Conservation (phyloP, 176 grass and related monocot species). For the Themeda triandra region DNA sequence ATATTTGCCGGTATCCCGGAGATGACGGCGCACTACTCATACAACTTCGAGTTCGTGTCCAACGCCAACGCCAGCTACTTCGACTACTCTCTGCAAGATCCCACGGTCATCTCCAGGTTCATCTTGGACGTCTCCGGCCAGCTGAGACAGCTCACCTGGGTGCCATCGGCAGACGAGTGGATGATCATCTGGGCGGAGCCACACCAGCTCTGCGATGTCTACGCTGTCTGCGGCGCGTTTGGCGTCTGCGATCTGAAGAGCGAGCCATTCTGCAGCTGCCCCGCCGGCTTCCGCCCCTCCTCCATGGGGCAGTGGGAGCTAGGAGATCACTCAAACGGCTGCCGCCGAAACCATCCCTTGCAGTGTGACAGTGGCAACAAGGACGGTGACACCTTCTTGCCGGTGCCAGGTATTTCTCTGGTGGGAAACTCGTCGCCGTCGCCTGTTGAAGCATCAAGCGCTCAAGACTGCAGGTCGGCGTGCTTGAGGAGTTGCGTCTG, state of each 20-base stretch:
- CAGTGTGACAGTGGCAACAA: no score
- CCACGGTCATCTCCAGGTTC: conserved; percentile 28
- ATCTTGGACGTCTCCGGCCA: conserved; percentile 11
- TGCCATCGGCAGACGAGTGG: conserved; percentile 17
- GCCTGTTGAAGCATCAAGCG: no score
- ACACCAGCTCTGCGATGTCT: conserved; percentile 1
- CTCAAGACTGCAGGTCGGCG: no score
- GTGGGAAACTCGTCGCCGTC: no score
- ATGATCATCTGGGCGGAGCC: conserved; percentile 28
- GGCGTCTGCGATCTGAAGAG: conserved; percentile 29
- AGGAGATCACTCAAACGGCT: conserved; percentile 25
- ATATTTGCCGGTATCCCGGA: conserved; percentile 36
- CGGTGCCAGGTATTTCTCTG: no score
- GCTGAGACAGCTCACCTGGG: conserved; percentile 26
- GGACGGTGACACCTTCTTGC: no score
- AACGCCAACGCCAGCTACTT: conserved; percentile 45
- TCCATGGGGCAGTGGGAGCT: conserved; percentile 13
- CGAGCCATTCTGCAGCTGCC: conserved; percentile 38
- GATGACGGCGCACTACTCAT: conserved; percentile 30
- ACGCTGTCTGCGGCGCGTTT: conserved; percentile 41
- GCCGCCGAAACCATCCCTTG: conserved; percentile 14
- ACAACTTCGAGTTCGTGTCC: conserved; percentile 40
- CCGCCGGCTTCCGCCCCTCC: conserved; percentile 22
- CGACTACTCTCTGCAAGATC: conserved; percentile 33
- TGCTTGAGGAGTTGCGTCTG: no score